Percentiles rank a stretch among this genome's conserved stretches.
These are phyloP conservation scores for Verticillium dahliae DNA, from an alignment of 2,329 filamentous ascomycete genomes.

Conservation along the genomic window DNA sequence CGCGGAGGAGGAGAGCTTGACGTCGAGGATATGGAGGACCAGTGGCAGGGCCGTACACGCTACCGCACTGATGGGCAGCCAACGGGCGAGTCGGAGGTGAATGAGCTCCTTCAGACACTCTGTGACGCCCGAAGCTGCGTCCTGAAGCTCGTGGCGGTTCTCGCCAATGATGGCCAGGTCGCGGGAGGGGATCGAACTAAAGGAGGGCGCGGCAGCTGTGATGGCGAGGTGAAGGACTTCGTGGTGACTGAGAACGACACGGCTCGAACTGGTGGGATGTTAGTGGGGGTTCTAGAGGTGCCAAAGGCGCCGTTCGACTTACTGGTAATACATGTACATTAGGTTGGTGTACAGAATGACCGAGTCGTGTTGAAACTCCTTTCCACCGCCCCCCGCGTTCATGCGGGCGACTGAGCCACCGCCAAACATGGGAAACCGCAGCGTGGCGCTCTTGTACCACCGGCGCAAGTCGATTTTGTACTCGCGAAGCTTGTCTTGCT, in stretches of 20 bases:
- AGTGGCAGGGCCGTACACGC: slow-evolving; percentile 26
- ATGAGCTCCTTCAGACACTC: slow-evolving; percentile 40
- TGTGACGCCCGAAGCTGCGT: slow-evolving; percentile 35
- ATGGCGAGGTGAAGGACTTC: slow-evolving; percentile 37
- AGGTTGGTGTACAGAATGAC: slow-evolving; percentile 38
- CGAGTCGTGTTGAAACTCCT: slow-evolving; percentile 30
- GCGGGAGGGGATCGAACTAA: slow-evolving; percentile 19
- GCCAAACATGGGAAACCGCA: slow-evolving; percentile 30
- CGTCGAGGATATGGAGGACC: slow-evolving; percentile 25
- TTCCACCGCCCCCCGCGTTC: slow-evolving; percentile 15
- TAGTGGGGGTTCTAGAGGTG: neutral
- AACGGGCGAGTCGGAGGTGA: slow-evolving; percentile 34
- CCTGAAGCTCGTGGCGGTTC: slow-evolving; percentile 34
- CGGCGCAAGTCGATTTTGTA: slow-evolving; percentile 28
- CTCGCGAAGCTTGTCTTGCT: slow-evolving; percentile 22
- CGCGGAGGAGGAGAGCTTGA: slow-evolving; percentile 21
- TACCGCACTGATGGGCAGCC: slow-evolving; percentile 38
- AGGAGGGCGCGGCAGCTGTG: slow-evolving; percentile 24
- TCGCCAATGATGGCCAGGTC: slow-evolving; percentile 30
- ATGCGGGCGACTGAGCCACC: slow-evolving; percentile 20
- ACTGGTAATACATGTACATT: slow-evolving; percentile 48
- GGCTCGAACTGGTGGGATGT: slow-evolving; percentile 26
- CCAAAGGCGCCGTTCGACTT: slow-evolving; percentile 14
- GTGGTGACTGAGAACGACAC: slow-evolving; percentile 38
- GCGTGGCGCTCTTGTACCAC: slow-evolving; percentile 32